These are phyloP conservation scores for Geotrichum siamense DNA, from an alignment of 1,139 yeast genomes.

Conservation along the genomic window DNA sequence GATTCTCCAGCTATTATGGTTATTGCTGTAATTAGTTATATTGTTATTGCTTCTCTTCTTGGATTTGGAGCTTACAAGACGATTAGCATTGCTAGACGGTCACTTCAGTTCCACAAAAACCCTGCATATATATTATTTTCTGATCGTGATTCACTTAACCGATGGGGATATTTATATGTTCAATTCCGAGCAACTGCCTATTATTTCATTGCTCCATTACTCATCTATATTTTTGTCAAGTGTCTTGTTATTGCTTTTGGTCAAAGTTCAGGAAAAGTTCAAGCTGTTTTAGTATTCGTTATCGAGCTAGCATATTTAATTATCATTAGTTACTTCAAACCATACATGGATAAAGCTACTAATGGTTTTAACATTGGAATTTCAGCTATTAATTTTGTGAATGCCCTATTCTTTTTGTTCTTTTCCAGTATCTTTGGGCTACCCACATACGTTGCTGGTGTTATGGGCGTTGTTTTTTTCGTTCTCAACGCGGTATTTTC, in stretches of 20 bases:
- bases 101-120: slow-evolving; percentile 67
- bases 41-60: slow-evolving; percentile 52
- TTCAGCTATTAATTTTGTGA: slow-evolving; percentile 68
- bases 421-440: slow-evolving; percentile 79
- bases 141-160: slow-evolving; percentile 69
- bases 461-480: slow-evolving; percentile 90
- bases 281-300: slow-evolving; percentile 67
- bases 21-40: slow-evolving; percentile 62
- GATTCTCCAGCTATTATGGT: slow-evolving; percentile 82
- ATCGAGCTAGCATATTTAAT: slow-evolving; percentile 66
- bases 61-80: slow-evolving; percentile 71
- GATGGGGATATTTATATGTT: slow-evolving; percentile 88
- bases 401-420: slow-evolving; percentile 79
- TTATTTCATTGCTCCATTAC: slow-evolving; percentile 65
- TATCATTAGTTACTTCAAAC: slow-evolving; percentile 62
- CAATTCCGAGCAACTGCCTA: slow-evolving; percentile 85
- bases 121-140: slow-evolving; percentile 91
- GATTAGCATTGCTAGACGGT: slow-evolving; percentile 60
- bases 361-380: slow-evolving; percentile 86
- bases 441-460: slow-evolving; percentile 80
- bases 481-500: slow-evolving; percentile 87
- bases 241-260: slow-evolving; percentile 81
- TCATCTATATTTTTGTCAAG: slow-evolving; percentile 62
- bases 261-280: slow-evolving; percentile 72
- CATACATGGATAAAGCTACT: slow-evolving; percentile 91